Evolutionary conservation across 2,329 filamentous ascomycete genomes (phyloP).

Genomic region (Hypoxylon sp.): DNA sequence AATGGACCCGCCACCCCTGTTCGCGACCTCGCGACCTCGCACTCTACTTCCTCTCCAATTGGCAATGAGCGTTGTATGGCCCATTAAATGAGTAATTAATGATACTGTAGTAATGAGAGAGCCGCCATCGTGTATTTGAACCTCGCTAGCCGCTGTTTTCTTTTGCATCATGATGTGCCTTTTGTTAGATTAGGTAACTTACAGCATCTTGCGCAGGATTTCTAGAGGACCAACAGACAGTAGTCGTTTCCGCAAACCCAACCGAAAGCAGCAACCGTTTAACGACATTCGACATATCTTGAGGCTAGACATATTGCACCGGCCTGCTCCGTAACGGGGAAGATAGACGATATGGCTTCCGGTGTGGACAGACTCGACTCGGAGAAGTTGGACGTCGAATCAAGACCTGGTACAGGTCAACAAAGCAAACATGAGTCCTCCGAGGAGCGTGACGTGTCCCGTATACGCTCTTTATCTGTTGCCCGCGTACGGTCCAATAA

Average conservation of each 20-base stretch:
- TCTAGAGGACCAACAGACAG: not conserved
- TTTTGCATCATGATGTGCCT: conserved; percentile 12
- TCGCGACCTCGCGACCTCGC: conserved; percentile 18
- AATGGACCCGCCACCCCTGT: conserved; percentile 18
- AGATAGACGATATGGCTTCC: conserved; percentile 22
- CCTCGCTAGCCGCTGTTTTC: conserved; percentile 11
- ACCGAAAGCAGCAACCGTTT: conserved; percentile 2
- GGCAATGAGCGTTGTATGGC: conserved; percentile 2
- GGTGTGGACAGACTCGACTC: conserved; percentile 16
- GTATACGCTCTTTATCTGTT: conserved; percentile 22
- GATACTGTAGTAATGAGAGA: conserved; percentile 10
- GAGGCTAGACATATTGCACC: not conserved
- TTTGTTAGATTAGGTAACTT: conserved; percentile 10
- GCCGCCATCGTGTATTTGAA: conserved; percentile 6
- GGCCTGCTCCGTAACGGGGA: conserved; percentile 10
- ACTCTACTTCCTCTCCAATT: conserved; percentile 11
- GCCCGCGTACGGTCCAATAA: conserved; percentile 46
- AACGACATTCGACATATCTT: conserved; percentile 1
- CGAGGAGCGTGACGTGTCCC: conserved; percentile 1
- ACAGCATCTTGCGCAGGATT: not conserved
- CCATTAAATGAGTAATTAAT: conserved; percentile 24
- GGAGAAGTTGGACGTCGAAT: conserved; percentile 34
- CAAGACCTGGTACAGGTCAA: conserved; percentile 1
- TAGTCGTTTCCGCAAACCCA: not conserved
- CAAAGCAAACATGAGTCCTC: conserved; percentile 11